phyloP scores from a whole-genome alignment of 495 filamentous ascomycete species.

The Penicillium atrosanguineum region DNA sequence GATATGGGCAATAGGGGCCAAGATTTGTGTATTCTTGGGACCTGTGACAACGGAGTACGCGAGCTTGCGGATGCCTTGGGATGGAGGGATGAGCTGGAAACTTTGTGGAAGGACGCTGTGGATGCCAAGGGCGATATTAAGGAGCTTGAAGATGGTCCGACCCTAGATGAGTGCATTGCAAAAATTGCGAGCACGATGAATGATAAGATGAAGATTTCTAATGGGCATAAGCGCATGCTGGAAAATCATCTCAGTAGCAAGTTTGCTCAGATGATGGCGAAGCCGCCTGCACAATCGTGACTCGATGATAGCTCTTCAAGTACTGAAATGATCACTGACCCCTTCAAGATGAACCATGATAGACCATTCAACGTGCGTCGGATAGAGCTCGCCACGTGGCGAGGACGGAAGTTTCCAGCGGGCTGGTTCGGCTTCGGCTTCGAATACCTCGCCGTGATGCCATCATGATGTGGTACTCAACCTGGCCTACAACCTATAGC shows the following conservation, averaged over 20 bases:
- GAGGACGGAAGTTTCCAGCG: neutral
- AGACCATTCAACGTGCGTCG: neutral
- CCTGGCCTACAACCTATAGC: neutral
- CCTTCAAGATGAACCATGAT: too few species aligned
- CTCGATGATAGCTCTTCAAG: neutral
- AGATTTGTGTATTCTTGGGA: conserved; percentile 64
- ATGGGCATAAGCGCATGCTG: conserved; percentile 30
- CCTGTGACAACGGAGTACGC: conserved; percentile 75
- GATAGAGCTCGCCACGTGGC: neutral
- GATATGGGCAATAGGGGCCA: conserved; percentile 62
- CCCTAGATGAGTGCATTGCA: conserved; percentile 46
- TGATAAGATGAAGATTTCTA: conserved; percentile 20
- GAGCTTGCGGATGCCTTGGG: conserved; percentile 71
- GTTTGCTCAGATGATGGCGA: conserved; percentile 9
- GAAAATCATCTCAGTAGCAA: conserved; percentile 25
- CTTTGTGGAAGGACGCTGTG: conserved; percentile 50
- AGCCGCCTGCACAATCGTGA: neutral
- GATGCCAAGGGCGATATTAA: conserved; percentile 16
- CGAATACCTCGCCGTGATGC: conserved; percentile 14
- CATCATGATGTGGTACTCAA: conserved; percentile 16
- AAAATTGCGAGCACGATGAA: conserved; percentile 27
- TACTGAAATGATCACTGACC: neutral
- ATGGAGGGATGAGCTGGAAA: conserved; percentile 77
- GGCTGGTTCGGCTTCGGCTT: neutral
- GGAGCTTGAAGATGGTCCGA: conserved; percentile 14